A percentile compares a stretch with the other conserved stretches of the same genome.
Evolutionary conservation across 768 basidiomycete species (phyloP).

Genomic region (Hebeloma cylindrosporum): DNA sequence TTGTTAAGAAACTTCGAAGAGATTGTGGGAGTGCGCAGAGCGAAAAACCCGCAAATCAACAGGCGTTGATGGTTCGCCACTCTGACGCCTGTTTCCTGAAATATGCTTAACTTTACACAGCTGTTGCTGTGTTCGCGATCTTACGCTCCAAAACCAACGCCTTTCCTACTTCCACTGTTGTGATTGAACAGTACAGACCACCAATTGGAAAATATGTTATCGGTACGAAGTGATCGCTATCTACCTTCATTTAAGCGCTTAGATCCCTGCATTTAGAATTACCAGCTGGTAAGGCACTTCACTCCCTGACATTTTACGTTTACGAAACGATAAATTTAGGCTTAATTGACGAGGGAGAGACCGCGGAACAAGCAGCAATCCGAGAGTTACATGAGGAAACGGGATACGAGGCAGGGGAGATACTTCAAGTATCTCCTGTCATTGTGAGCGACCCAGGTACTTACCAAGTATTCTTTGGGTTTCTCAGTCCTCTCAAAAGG

Average conservation of each 20-base stretch:
- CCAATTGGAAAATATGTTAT: slow-evolving; percentile 77
- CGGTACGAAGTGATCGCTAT: slow-evolving; percentile 39
- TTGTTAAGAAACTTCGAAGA: slow-evolving; percentile 37
- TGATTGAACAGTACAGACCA: slow-evolving; percentile 92
- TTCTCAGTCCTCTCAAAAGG: slow-evolving; percentile 3
- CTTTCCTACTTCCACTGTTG: slow-evolving; percentile 74
- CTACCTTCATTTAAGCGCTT: background rate
- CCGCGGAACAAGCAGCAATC: slow-evolving; percentile 75
- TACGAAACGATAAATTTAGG: slow-evolving; percentile 39
- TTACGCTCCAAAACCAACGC: slow-evolving; percentile 71
- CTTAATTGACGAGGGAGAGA: slow-evolving; percentile 84
- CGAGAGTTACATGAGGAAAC: slow-evolving; percentile 94
- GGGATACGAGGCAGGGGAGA: slow-evolving; percentile 68
- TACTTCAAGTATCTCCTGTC: slow-evolving; percentile 63
- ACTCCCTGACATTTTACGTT: background rate
- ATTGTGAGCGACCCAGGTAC: slow-evolving; percentile 73
- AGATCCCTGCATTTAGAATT: slow-evolving; percentile 28
- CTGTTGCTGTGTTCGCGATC: slow-evolving; percentile 82
- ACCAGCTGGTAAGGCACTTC: slow-evolving; percentile 32
- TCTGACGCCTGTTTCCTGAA: background rate
- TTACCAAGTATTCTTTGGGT: slow-evolving; percentile 12
- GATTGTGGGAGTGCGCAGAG: slow-evolving; percentile 89
- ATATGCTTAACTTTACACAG: slow-evolving; percentile 37
- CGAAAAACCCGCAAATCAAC: slow-evolving; percentile 74
- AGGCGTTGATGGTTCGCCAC: slow-evolving; percentile 71